These are phyloP conservation scores for Fusarium graminum DNA, from an alignment of 2,329 filamentous ascomycete species.

Conservation along the genomic window DNA sequence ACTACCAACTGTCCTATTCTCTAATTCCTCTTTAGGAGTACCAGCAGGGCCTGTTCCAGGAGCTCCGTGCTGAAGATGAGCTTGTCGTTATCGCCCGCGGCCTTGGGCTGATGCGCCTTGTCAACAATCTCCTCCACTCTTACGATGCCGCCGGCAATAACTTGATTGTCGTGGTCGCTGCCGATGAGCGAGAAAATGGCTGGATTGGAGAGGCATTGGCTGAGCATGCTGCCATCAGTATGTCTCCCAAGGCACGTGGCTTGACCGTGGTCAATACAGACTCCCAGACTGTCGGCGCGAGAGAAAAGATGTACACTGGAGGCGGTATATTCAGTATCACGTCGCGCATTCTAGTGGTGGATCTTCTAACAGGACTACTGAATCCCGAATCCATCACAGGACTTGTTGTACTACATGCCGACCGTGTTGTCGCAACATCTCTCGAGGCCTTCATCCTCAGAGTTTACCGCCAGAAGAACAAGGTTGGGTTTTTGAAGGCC, in stretches of 20 bases:
- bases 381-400: slow-evolving; percentile 89
- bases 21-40: slow-evolving; percentile 72
- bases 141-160: slow-evolving; percentile 98
- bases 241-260: slow-evolving; percentile 83
- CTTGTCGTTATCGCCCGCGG: slow-evolving; percentile 92
- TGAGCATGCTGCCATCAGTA: slow-evolving; percentile 93
- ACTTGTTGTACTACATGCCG: slow-evolving; percentile 87
- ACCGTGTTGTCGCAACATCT: slow-evolving; percentile 86
- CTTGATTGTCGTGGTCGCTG: slow-evolving; percentile 87
- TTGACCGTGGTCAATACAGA: slow-evolving; percentile 95
- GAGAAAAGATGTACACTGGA: slow-evolving; percentile 90
- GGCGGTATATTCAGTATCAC: slow-evolving; percentile 97
- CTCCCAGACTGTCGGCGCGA: slow-evolving; percentile 83
- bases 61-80: slow-evolving; percentile 90
- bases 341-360: slow-evolving; percentile 93
- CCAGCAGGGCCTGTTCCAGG: slow-evolving; percentile 94
- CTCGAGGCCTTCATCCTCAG: slow-evolving; percentile 95
- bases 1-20: not conserved
- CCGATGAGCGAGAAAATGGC: slow-evolving; percentile 91
- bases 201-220: slow-evolving; percentile 98
- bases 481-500: slow-evolving; percentile 91
- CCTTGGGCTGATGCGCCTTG: slow-evolving; percentile 88
- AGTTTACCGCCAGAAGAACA: slow-evolving; percentile 95
- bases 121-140: slow-evolving; percentile 96
- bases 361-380: slow-evolving; percentile 86